Evolutionary conservation across 2,329 filamentous ascomycete species (phyloP), one percentile per base, ranked within the genome.

Genomic region (Zymoseptoria ardabiliae): DNA sequence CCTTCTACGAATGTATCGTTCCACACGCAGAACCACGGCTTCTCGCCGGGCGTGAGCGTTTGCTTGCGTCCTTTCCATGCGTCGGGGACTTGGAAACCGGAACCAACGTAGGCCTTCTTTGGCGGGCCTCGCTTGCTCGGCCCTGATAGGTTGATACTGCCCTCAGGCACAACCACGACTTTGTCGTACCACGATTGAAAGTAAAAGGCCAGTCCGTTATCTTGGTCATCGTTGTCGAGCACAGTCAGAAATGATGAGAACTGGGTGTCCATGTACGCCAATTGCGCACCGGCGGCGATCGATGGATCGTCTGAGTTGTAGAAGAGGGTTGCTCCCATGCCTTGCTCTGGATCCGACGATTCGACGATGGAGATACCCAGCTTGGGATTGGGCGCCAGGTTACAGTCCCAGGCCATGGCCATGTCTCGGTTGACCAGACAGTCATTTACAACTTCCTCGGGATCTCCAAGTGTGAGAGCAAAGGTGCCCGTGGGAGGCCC

Each of bases 1-100:
- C 83, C 82, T 70, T 89, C 86, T 54, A 88, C 77, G 56, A 84
- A 78, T 0, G 86, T 89, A 13, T 78, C 75, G 68, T 89, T 89
- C 85, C 85, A 89, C 70, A 82, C 83, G 71, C 86, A 89, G 67
- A 84, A 86, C 85, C 85, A 89, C 2, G 85, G 85, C 60, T 78
- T 79, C 41, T 87, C 83, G 8, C 83, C 82, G n/a, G 79, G 77
- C 58, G 75, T 70, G 10, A 75, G 70, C 58, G 78, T 75, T 55
- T 76, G 70, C 63, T 78, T 74, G 48, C 76, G 76, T 59, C 75
- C 22, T 10, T 22, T 49, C 63, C 63, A 65, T 19, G 58, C 61
- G 25, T 56, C 45, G 20, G 63, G 59, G 11, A 65, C 13, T 13
- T 28, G 22, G 41, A 63, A 45, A 13, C 35, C 11, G 35, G 35